Evolutionary conservation across 2,329 filamentous ascomycete species (phyloP), one percentile per base, ranked within the genome.

Genomic region (Paecilomyces dactylethromorphus): DNA sequence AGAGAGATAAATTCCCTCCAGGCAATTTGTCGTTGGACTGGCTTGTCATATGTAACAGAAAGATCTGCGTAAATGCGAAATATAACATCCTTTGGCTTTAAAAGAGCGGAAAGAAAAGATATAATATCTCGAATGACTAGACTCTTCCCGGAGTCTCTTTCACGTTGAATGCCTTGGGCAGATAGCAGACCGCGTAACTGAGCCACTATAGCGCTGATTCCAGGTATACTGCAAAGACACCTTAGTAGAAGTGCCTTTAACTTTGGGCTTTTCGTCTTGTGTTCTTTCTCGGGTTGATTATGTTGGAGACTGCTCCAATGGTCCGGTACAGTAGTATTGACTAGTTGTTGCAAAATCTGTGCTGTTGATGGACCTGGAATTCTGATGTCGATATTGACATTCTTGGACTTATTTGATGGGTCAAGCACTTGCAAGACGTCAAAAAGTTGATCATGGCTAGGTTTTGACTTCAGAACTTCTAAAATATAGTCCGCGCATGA

Each of bases 161-260:
- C 65, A 56, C 69, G 60, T 32, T 65, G 63, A 49, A 64, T 64
- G 18, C 64, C 64, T 35, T 62, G 61, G 11, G 63, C 59, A 57
- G 68, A 61, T 54, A 87, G 80, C 18, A 90, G 76, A 21, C 82
- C 79, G 60, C 84, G 86, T 31, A 96, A 76, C 56, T 88, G 85
- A n/a, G 86, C 81, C 10, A 92, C 71, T 29, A 92, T 70, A n/a
- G 90, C 88, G 61, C 91, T 93, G 32, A 96, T 73, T 0, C 92
- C 92, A 2, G 87, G 82, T 15, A 94, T 79, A 68, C 87, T 96
- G 58, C 81, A 82, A 4, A 99, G 76, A 67, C 87, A 90, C 60
- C 75, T 72, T 1, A 90, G 65, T 15, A 97, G 60, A 6, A 68
- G 75, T 1, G 83, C 72, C 52, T 49, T 75, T 71, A 24, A 65